Conservation (phyloP, 2,329 filamentous ascomycete species). For the Aureobasidium sp. region DNA sequence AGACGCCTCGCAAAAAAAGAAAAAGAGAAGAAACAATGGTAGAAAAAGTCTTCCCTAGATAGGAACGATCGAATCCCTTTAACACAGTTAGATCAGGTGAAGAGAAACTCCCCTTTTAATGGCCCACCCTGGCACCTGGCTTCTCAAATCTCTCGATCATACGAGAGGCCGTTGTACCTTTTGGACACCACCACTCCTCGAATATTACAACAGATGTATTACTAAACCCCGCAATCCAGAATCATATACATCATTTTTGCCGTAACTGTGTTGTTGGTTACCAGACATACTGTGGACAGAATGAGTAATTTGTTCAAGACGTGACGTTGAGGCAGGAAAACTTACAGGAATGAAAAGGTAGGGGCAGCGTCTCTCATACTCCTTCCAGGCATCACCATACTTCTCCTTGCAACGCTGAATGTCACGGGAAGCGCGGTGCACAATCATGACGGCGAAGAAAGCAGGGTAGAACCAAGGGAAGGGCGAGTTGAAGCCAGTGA, state of each 20-base stretch:
- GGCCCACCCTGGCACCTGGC: background rate
- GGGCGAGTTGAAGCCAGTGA: slow-evolving; percentile 71
- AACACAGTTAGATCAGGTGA: background rate
- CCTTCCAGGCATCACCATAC: slow-evolving; percentile 74
- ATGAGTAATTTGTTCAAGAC: background rate
- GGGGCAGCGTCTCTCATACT: slow-evolving; percentile 74
- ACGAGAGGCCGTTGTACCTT: background rate
- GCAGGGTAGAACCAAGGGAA: slow-evolving; percentile 87
- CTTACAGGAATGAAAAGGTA: slow-evolving; percentile 71
- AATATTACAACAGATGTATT: slow-evolving; percentile 6
- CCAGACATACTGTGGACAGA: background rate
- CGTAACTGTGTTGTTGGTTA: background rate
- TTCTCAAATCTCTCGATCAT: background rate
- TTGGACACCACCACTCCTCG: background rate
- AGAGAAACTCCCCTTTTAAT: background rate
- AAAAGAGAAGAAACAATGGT: background rate
- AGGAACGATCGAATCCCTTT: background rate
- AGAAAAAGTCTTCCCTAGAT: background rate
- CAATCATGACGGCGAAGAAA: slow-evolving; percentile 75
- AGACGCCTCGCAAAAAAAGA: background rate
- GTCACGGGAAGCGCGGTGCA: slow-evolving; percentile 68
- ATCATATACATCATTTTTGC: slow-evolving; percentile 7
- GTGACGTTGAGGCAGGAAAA: background rate
- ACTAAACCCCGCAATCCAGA: background rate
- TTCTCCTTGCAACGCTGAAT: slow-evolving; percentile 67